These are phyloP conservation scores for Mortierella sp. DNA, from an alignment of 371 early-diverging fungal genomes.

Conservation along the genomic window DNA sequence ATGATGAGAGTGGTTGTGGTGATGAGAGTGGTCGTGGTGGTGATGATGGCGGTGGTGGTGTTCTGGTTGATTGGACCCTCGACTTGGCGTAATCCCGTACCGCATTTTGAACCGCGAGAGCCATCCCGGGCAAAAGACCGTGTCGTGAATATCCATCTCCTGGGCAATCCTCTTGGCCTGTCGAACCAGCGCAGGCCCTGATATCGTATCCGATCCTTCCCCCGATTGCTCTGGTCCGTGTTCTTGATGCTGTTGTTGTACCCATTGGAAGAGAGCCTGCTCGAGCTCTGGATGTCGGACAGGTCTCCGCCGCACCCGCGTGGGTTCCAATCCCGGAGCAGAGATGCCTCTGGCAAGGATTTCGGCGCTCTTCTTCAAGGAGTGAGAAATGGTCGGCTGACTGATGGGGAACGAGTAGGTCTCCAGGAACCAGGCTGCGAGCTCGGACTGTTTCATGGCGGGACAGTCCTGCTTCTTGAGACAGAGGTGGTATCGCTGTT, in stretches of 20 bases:
- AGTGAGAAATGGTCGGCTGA: constrained; percentile 49
- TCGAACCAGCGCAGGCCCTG: constrained; percentile 34
- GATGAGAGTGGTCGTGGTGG: neutral
- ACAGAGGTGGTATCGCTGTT: constrained; percentile 50
- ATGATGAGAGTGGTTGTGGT: too few relatives aligned
- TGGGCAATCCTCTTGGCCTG: constrained; percentile 41
- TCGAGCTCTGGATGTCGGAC: constrained; percentile 58
- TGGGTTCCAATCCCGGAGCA: constrained; percentile 25
- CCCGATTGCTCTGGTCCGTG: neutral
- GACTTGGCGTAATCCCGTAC: constrained; percentile 21
- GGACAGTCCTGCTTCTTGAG: constrained; percentile 51
- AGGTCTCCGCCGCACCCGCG: constrained; percentile 36
- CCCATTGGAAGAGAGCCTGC: constrained; percentile 44
- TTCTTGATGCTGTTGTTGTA: constrained; percentile 16
- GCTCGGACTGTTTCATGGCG: constrained; percentile 44
- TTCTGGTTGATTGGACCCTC: neutral
- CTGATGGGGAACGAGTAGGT: constrained; percentile 33
- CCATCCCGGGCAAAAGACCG: constrained; percentile 51
- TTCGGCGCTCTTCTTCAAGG: constrained; percentile 34
- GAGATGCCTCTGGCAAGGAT: constrained; percentile 27
- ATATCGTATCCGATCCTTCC: constrained; percentile 11
- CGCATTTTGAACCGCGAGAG: constrained; percentile 47
- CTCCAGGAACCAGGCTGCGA: constrained; percentile 42
- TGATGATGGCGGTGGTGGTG: neutral
- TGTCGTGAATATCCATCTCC: constrained; percentile 43